These are phyloP conservation scores for Trebouxia sp. DNA, from an alignment of 139 green algal genomes.

Conservation along the genomic window DNA sequence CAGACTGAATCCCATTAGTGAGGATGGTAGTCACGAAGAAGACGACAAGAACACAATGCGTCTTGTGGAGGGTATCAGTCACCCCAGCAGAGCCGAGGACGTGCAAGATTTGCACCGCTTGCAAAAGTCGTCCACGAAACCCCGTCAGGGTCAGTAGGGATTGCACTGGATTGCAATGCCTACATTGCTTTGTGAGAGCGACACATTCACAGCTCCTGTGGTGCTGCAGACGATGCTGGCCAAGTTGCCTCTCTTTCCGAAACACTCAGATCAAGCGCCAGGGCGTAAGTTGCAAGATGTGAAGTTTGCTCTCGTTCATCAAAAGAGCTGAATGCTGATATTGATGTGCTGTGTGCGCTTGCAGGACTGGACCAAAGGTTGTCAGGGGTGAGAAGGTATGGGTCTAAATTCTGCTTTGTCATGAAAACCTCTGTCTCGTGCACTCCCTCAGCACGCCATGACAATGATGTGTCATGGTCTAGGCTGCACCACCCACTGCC, in stretches of 20 bases:
- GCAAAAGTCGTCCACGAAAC: conserved; percentile 40
- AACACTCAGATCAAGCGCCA: conserved; percentile 37
- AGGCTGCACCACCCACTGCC: not conserved
- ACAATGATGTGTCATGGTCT: no score
- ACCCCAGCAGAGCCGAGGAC: conserved; percentile 32
- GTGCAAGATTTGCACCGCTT: conserved; percentile 38
- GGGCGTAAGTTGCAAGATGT: conserved; percentile 22
- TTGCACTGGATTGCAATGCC: not conserved
- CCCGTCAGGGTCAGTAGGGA: conserved; percentile 25
- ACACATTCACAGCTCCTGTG: not conserved
- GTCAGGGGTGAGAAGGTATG: conserved; percentile 26
- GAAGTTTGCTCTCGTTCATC: not conserved
- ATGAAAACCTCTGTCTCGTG: no score
- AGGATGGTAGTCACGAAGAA: conserved; percentile 11
- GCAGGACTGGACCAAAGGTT: conserved; percentile 40
- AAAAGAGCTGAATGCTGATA: not conserved
- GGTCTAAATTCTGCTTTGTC: no score
- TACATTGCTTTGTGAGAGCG: not conserved
- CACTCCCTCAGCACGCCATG: no score
- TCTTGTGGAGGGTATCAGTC: conserved; percentile 29
- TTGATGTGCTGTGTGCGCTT: not conserved
- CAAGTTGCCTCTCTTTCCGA: conserved; percentile 37
- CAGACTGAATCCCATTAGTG: conserved; percentile 27
- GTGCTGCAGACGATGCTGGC: conserved; percentile 31
- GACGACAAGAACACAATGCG: conserved; percentile 30